These are phyloP conservation scores for Syzygium oleosum DNA, from an alignment of 345 rosid species.

Conservation along the genomic window DNA sequence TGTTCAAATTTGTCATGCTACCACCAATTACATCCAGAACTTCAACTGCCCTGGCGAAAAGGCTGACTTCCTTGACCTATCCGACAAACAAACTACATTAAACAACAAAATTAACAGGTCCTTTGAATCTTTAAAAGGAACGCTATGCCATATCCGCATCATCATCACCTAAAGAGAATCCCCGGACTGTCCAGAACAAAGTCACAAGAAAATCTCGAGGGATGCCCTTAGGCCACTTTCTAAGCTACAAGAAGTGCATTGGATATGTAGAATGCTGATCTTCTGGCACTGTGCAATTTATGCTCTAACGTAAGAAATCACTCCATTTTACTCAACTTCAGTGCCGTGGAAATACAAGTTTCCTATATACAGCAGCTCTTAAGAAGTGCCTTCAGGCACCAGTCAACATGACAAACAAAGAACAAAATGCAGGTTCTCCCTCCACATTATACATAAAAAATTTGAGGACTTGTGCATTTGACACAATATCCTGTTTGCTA, in stretches of 20 bases:
- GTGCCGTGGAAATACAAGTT: neutral
- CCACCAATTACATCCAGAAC: conserved; percentile 87
- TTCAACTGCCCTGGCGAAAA: conserved; percentile 53
- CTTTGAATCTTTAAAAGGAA: neutral
- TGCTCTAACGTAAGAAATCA: neutral
- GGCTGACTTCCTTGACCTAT: neutral
- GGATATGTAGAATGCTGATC: neutral
- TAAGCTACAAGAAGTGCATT: neutral
- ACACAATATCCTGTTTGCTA: neutral
- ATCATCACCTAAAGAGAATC: neutral
- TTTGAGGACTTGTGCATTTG: neutral
- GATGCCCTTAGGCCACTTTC: neutral
- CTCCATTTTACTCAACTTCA: neutral
- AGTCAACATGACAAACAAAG: neutral
- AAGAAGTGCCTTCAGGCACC: neutral
- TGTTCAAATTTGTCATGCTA: conserved; percentile 72
- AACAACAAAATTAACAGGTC: neutral
- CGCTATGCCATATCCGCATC: neutral
- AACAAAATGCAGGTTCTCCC: neutral
- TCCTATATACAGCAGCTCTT: neutral
- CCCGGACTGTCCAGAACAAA: neutral
- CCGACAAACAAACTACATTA: neutral
- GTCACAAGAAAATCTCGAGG: neutral
- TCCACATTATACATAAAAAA: neutral
- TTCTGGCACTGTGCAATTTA: neutral